Evolutionary conservation across 2,329 filamentous ascomycete genomes (phyloP).

Genomic region (Fonsecaea nubica): DNA sequence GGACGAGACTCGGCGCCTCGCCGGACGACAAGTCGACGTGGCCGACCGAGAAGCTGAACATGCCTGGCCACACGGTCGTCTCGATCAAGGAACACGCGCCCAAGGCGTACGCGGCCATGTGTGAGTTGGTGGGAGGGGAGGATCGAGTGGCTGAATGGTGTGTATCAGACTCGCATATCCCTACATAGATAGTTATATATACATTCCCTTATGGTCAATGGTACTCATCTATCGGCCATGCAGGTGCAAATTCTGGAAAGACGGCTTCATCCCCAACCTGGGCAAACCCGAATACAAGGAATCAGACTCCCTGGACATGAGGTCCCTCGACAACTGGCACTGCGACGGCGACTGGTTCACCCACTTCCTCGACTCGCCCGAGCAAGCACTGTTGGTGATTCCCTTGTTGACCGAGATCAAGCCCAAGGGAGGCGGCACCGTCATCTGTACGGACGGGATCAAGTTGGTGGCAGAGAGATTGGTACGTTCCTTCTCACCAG

Average conservation of each 20-base stretch:
- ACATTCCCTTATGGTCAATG: background rate
- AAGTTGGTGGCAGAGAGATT: constrained; percentile 62
- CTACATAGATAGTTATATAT: background rate
- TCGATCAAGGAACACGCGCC: constrained; percentile 65
- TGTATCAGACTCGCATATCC: background rate
- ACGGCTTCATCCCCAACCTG: constrained; percentile 73
- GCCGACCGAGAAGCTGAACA: constrained; percentile 65
- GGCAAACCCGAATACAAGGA: constrained; percentile 62
- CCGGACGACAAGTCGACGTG: constrained; percentile 70
- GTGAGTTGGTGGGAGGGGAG: constrained; percentile 69
- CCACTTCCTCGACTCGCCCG: constrained; percentile 72
- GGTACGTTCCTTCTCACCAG: constrained; percentile 3
- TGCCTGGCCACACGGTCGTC: constrained; percentile 65
- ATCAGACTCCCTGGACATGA: constrained; percentile 55
- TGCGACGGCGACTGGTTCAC: constrained; percentile 76
- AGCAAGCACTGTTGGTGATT: constrained; percentile 72
- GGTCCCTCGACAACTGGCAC: constrained; percentile 67
- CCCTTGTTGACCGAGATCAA: constrained; percentile 70
- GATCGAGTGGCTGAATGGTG: constrained; percentile 55
- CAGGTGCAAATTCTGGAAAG: constrained; percentile 61
- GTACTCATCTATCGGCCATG: no score
- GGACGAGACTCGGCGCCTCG: constrained; percentile 22
- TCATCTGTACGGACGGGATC: constrained; percentile 67
- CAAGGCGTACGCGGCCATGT: constrained; percentile 71
- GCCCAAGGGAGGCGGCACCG: constrained; percentile 67